Conservation (phyloP, 306 rosid genomes). For the Biancaea sappan region DNA sequence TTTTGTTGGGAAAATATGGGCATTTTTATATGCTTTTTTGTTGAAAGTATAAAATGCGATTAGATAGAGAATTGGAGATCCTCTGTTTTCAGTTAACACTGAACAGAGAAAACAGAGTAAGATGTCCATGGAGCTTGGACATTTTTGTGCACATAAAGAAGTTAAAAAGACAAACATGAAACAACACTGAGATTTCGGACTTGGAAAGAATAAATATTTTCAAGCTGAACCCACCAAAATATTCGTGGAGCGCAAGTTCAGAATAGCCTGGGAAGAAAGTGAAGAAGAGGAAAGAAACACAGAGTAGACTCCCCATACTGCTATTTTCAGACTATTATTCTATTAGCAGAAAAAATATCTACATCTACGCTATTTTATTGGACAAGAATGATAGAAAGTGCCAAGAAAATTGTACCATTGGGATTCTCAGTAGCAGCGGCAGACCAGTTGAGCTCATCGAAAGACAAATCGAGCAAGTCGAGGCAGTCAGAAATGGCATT, state of each 20-base stretch:
- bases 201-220: neutral
- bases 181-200: neutral
- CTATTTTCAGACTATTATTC: neutral
- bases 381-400: neutral
- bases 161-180: too few relatives aligned
- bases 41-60: neutral
- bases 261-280: neutral
- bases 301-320: neutral
- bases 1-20: neutral
- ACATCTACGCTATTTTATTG: neutral
- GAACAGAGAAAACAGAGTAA: constrained; percentile 21
- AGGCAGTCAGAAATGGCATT: constrained; percentile 73
- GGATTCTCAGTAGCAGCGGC: constrained; percentile 59
- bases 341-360: neutral
- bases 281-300: neutral
- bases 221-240: neutral
- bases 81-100: neutral
- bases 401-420: constrained; percentile 39
- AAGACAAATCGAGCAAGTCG: constrained; percentile 64
- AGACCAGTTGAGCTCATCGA: constrained; percentile 58
- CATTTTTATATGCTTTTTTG: neutral
- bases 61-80: neutral
- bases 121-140: neutral
- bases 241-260: neutral
- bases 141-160: too few relatives aligned